Conservation (phyloP, 2,329 filamentous ascomycete species). For the Biscogniauxia sp. region DNA sequence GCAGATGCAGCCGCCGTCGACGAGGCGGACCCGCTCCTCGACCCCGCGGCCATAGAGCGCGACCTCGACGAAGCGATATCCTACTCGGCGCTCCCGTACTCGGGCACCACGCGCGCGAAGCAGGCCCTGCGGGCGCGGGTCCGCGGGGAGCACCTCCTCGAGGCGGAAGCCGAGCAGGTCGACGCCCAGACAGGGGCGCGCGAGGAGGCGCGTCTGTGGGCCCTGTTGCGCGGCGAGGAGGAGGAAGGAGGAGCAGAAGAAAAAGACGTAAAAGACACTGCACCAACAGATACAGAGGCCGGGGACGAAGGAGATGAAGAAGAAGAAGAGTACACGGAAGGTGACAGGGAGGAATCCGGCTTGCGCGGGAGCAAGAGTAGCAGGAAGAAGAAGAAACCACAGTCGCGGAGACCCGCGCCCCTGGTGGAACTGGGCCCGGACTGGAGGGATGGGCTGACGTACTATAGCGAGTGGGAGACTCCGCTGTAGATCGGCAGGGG, state of each 20-base stretch:
- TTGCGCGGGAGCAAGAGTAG: no score
- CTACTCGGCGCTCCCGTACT: slow-evolving; percentile 14
- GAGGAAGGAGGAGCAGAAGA: background rate
- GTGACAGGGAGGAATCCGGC: background rate
- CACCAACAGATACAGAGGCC: background rate
- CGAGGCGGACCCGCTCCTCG: slow-evolving; percentile 21
- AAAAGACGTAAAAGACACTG: background rate
- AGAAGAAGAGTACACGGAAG: background rate
- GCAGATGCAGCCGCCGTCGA: slow-evolving; percentile 30
- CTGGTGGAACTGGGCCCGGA: background rate
- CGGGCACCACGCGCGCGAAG: slow-evolving; percentile 14
- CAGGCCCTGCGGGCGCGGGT: slow-evolving; percentile 20
- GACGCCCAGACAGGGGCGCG: slow-evolving; percentile 18
- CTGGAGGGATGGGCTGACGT: slow-evolving; percentile 18
- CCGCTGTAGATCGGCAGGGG: background rate
- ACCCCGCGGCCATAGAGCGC: slow-evolving; percentile 7
- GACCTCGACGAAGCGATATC: slow-evolving; percentile 28
- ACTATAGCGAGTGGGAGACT: slow-evolving; percentile 22
- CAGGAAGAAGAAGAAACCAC: no score
- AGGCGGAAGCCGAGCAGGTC: slow-evolving; percentile 22
- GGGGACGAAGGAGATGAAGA: background rate
- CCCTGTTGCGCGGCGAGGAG: slow-evolving; percentile 13
- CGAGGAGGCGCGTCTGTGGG: slow-evolving; percentile 29
- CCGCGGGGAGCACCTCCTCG: slow-evolving; percentile 24
- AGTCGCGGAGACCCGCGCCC: background rate